phyloP scores from a whole-genome alignment of 2,329 filamentous ascomycete species.

The Lecanicillium sp. region DNA sequence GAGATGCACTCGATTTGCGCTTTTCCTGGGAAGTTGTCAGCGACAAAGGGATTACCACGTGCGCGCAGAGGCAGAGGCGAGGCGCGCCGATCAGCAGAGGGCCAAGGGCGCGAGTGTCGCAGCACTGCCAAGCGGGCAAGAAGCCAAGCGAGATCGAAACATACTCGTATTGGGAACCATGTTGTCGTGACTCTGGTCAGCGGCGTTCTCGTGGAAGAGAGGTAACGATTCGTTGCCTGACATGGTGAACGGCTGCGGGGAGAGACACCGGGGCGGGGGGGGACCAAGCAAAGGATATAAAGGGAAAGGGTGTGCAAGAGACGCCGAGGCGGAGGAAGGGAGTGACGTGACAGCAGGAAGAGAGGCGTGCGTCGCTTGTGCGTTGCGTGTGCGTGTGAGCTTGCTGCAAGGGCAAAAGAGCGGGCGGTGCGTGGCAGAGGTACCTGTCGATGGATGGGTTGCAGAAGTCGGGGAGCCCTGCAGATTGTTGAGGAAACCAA shows the following conservation, averaged over 20 bases:
- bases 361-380: neutral
- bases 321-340: neutral
- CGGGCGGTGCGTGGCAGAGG: slow-evolving; percentile 9
- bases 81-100: too few relatives aligned
- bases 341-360: neutral
- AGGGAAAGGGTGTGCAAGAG: neutral
- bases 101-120: too few relatives aligned
- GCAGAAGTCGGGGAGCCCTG: slow-evolving; percentile 7
- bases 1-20: slow-evolving; percentile 70
- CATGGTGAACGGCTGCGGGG: slow-evolving; percentile 10
- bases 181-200: slow-evolving; percentile 5
- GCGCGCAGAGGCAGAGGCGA: neutral
- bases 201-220: slow-evolving; percentile 9
- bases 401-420: slow-evolving; percentile 6
- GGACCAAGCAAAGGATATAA: slow-evolving; percentile 11
- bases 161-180: slow-evolving; percentile 14
- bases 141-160: neutral
- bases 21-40: slow-evolving; percentile 25
- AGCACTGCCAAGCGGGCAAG: neutral
- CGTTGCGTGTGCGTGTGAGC: neutral
- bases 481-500: slow-evolving; percentile 15
- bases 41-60: neutral
- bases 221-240: slow-evolving; percentile 12
- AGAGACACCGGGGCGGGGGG: slow-evolving; percentile 2
- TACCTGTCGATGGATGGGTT: neutral